phyloP scores from a whole-genome alignment of 257 asterid genomes.

The Solanum bulbocastanum region DNA sequence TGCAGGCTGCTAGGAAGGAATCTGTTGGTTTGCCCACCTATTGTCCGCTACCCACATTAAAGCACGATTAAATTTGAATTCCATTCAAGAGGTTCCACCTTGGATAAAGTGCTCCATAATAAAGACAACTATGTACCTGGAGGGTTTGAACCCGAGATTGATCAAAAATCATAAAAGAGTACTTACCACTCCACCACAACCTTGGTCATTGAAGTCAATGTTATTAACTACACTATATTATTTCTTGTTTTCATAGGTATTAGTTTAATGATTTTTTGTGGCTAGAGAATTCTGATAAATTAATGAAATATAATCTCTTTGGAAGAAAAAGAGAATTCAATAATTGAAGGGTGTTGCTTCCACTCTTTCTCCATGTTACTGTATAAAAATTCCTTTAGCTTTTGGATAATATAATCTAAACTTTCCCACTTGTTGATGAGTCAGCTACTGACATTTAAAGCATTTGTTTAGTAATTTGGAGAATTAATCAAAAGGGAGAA shows the following conservation, averaged over 20 bases:
- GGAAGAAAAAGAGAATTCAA: not conserved
- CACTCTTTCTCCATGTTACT: not conserved
- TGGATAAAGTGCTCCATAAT: not conserved
- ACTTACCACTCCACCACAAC: not conserved
- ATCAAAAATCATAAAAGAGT: no score
- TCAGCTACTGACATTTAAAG: not conserved
- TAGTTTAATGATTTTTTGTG: not conserved
- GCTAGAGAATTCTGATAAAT: not conserved
- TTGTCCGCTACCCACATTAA: accelerated
- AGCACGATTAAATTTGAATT: not conserved
- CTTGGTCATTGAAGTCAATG: not conserved
- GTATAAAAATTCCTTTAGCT: not conserved
- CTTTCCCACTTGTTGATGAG: not conserved
- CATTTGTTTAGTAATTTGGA: not conserved
- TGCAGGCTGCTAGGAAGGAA: not conserved
- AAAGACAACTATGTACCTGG: accelerated
- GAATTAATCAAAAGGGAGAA: not conserved
- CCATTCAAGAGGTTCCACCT: not conserved
- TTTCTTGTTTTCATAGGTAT: not conserved
- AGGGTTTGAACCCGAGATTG: not conserved
- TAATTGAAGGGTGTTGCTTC: not conserved
- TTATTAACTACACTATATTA: not conserved
- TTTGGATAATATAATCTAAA: not conserved
- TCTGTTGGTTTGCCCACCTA: no score
- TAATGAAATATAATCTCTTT: not conserved